These are phyloP conservation scores for Rhizophagus sp. DNA, from an alignment of 192 early-diverging fungal species.

Conservation along the genomic window DNA sequence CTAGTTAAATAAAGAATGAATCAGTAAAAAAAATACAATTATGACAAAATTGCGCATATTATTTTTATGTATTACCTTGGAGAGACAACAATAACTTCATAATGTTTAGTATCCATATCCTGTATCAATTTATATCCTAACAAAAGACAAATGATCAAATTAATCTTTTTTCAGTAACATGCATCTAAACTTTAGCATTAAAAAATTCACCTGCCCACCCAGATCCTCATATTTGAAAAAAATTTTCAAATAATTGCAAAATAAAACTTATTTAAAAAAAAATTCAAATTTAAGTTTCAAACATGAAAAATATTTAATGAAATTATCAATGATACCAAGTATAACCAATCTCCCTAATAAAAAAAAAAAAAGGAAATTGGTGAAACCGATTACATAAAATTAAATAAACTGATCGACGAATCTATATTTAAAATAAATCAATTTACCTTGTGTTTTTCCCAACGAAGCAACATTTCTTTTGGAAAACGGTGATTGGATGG, in stretches of 20 bases:
- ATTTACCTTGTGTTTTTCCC: conserved; percentile 45
- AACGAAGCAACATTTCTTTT: conserved; percentile 35
- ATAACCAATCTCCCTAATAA: conserved; percentile 37
- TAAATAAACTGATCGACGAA: background rate
- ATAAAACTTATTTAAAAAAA: background rate
- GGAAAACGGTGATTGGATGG: background rate
- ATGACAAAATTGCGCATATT: background rate
- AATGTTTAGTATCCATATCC: conserved; percentile 64
- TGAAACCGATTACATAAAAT: background rate
- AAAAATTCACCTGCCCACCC: conserved; percentile 54
- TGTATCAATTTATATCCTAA: conserved; percentile 72
- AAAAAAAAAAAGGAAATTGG: conserved; percentile 17
- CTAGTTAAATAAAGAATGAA: conserved; percentile 14
- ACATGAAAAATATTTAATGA: background rate
- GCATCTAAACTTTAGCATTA: background rate
- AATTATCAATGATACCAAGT: conserved; percentile 31
- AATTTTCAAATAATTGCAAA: background rate
- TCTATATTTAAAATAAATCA: background rate
- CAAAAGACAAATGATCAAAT: background rate
- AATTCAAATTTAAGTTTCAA: background rate
- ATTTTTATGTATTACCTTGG: conserved; percentile 53
- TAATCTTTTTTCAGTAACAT: conserved; percentile 36
- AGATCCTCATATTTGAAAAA: conserved; percentile 40
- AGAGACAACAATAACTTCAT: conserved; percentile 76
- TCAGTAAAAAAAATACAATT: background rate